Evolutionary conservation across 495 filamentous ascomycete genomes (phyloP), one percentile per base, ranked within the genome.

Genomic region (Annulohypoxylon moriforme): DNA sequence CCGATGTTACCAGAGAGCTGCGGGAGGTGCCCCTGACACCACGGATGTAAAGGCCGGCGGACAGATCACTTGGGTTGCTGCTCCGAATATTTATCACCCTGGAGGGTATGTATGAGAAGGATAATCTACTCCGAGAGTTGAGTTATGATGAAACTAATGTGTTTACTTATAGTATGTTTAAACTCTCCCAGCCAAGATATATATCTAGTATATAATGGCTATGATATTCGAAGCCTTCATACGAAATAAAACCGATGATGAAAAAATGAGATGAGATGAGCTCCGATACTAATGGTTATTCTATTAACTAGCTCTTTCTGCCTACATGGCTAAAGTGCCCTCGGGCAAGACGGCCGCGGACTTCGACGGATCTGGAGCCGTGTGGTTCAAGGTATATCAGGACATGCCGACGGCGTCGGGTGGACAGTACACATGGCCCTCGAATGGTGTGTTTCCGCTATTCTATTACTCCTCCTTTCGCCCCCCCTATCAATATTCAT

Each of bases 271-370:
- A 58, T n/a, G n/a, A 16, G 18, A 47, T 49, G 18, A 27, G 13
- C 29, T 20, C 9, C 14, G 31, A 58, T 60, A 42, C 64, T 72
- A 60, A 72, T 18, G 34, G 16, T 7, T 22, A 14, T n/a, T n/a
- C 13, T 20, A 14, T 7, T 8, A 18, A 18, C 60, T 56, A 73
- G 85, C 85, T 10, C 78, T 87, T 62, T 76, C 77, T 27, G 79
- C 86, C 42, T 88, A 86, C 74, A 85, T 88, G 77, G 85, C 84
- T 64, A 85, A 87, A 73, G 86, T 84, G 0, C 85, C 85, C 0
- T 56, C 72, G 0, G 84, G 84, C 38, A 57, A 83, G 67, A 81
- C 81, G 0, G 83, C 82, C 0, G 79, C 79, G 6, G 77, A 76
- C 31, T 87, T 56, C 52, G 52, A 56, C 52, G 52, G 52, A 4